Evolutionary conservation across 305 asterid species (phyloP).

Genomic region (Fraxinus xanthoxyloides): DNA sequence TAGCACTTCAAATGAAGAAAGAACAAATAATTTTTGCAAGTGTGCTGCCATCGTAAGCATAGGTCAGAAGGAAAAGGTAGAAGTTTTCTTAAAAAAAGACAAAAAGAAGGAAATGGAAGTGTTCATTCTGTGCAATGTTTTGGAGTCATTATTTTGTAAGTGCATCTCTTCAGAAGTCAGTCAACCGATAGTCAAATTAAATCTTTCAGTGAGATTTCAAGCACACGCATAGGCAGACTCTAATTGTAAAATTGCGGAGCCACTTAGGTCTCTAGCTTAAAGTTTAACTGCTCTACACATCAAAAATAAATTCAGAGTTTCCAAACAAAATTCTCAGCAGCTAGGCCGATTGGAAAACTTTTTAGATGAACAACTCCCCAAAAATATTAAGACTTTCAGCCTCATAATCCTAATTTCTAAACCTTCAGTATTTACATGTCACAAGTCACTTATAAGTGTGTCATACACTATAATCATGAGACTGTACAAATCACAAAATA

Average conservation of each 20-base stretch:
- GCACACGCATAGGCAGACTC: not conserved
- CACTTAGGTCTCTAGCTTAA: not conserved
- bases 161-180: not conserved
- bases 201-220: not conserved
- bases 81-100: too few relatives aligned
- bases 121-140: not conserved
- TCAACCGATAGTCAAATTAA: not conserved
- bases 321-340: not conserved
- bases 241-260: not conserved
- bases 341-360: not conserved
- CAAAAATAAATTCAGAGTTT: not conserved
- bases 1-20: not conserved
- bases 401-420: not conserved
- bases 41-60: not conserved
- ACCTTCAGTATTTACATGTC: not conserved
- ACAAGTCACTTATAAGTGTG: not conserved
- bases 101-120: not conserved
- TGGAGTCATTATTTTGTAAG: not conserved
- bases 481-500: not conserved
- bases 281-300: not conserved
- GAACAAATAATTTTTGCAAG: not conserved
- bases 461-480: not conserved
- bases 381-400: not conserved
- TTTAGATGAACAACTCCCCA: not conserved
- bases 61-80: not conserved